Conservation (phyloP, 139 green algal species). For the Trebouxia sp. region DNA sequence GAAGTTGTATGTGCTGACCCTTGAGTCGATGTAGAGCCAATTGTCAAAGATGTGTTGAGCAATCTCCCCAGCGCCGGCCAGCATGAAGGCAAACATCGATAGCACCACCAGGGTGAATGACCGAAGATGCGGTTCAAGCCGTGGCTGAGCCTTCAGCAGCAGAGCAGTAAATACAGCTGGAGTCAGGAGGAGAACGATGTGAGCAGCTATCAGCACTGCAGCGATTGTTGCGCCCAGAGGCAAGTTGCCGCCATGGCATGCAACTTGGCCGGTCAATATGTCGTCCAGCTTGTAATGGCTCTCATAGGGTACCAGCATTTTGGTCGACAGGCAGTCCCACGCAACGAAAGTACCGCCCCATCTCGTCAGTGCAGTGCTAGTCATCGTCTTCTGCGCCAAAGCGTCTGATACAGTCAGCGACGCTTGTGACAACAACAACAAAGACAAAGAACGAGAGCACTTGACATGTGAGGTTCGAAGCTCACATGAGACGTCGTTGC, state of each 20-base stretch:
- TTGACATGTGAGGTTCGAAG: too few relatives aligned
- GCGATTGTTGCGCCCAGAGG: background rate
- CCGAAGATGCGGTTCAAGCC: background rate
- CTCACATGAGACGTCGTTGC: too few relatives aligned
- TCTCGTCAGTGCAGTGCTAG: background rate
- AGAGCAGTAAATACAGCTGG: background rate
- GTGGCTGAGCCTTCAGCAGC: background rate
- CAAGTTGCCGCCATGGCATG: background rate
- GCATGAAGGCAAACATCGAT: background rate
- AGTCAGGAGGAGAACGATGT: background rate
- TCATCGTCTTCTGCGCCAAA: too few relatives aligned
- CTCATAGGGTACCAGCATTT: background rate
- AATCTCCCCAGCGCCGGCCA: background rate
- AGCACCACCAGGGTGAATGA: background rate
- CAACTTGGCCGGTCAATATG: background rate
- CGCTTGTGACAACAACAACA: too few relatives aligned
- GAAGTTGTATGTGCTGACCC: conserved; percentile 13
- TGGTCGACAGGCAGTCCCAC: background rate
- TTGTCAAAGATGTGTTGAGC: conserved; percentile 6
- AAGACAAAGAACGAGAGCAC: too few relatives aligned
- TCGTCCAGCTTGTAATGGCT: background rate
- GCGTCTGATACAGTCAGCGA: too few relatives aligned
- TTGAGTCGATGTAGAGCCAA: conserved; percentile 5
- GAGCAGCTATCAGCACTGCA: background rate
- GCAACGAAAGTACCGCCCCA: background rate